Evolutionary conservation across 2,329 filamentous ascomycete genomes (phyloP).

Genomic region (Aspergillus hiratsukae): DNA sequence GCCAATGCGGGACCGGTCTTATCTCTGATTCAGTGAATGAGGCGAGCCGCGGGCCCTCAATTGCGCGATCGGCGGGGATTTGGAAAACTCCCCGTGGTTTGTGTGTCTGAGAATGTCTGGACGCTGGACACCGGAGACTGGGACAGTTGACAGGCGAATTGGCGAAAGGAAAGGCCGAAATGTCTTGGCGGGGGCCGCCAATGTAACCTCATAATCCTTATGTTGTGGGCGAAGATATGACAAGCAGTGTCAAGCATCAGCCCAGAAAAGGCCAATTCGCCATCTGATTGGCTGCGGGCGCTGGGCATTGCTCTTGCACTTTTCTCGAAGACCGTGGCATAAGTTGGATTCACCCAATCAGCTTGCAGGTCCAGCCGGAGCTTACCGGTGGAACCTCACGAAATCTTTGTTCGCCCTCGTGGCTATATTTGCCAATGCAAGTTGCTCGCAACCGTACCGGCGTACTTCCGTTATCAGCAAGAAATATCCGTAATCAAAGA

Average conservation of each 20-base stretch:
- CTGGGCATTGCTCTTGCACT: neutral
- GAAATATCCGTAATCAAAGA: neutral
- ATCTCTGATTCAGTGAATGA: slow-evolving; percentile 45
- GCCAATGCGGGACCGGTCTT: slow-evolving; percentile 79
- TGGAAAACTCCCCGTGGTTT: slow-evolving; percentile 1
- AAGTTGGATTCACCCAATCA: neutral
- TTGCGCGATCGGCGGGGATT: slow-evolving; percentile 10
- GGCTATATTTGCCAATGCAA: neutral
- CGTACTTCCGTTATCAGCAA: neutral
- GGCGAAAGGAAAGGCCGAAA: slow-evolving; percentile 3
- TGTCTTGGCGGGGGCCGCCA: slow-evolving; percentile 11
- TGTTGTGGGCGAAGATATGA: slow-evolving; percentile 11
- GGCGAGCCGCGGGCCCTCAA: neutral
- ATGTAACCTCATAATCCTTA: slow-evolving; percentile 26
- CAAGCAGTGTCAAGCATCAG: slow-evolving; percentile 19
- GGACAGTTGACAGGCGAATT: slow-evolving; percentile 5
- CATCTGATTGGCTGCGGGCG: slow-evolving; percentile 6
- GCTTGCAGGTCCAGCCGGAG: slow-evolving; percentile 1
- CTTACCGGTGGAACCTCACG: neutral
- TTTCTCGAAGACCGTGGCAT: slow-evolving; percentile 10
- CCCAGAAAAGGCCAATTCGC: slow-evolving; percentile 1
- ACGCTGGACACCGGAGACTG: neutral
- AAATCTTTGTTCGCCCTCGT: slow-evolving; percentile 7
- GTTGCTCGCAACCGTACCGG: neutral
- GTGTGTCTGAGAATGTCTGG: neutral